phyloP scores from a whole-genome alignment of 148 eudicot species.

The Polygonum maritimum region DNA sequence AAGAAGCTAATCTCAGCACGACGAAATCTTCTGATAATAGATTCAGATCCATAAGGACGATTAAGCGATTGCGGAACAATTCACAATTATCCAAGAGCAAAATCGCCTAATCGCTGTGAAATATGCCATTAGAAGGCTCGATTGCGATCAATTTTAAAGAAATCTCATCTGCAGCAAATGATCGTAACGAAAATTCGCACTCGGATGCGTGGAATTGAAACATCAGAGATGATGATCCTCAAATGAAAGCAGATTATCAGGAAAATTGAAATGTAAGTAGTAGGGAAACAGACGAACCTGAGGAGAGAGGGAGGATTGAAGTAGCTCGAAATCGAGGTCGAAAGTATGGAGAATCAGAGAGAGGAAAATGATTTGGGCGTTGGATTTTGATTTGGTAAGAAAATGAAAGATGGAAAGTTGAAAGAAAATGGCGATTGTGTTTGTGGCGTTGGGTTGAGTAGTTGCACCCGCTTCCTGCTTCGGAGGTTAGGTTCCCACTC shows the following conservation, averaged over 20 bases:
- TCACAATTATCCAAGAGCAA: not conserved
- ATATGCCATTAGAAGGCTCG: not conserved
- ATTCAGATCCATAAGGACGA: not conserved
- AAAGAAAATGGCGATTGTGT: not conserved
- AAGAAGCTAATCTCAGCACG: not conserved
- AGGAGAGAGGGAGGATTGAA: not conserved
- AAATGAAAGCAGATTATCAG: not conserved
- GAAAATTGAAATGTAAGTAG: not conserved
- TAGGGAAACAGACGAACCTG: not conserved
- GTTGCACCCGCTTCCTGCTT: not conserved
- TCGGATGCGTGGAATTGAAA: not conserved
- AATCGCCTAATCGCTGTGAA: not conserved
- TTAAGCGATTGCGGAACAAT: not conserved
- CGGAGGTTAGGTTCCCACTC: not conserved
- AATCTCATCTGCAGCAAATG: not conserved
- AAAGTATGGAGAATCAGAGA: not conserved
- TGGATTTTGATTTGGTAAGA: constrained; percentile 4
- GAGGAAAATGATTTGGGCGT: not conserved
- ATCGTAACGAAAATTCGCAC: not conserved
- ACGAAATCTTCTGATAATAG: not conserved
- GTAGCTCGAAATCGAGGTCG: not conserved
- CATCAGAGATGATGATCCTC: not conserved
- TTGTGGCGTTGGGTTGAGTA: not conserved
- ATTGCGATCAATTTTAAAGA: not conserved
- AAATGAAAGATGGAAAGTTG: not conserved